These are phyloP conservation scores for Chenopodium quinoa DNA, from an alignment of 148 eudicot species.

Conservation along the genomic window DNA sequence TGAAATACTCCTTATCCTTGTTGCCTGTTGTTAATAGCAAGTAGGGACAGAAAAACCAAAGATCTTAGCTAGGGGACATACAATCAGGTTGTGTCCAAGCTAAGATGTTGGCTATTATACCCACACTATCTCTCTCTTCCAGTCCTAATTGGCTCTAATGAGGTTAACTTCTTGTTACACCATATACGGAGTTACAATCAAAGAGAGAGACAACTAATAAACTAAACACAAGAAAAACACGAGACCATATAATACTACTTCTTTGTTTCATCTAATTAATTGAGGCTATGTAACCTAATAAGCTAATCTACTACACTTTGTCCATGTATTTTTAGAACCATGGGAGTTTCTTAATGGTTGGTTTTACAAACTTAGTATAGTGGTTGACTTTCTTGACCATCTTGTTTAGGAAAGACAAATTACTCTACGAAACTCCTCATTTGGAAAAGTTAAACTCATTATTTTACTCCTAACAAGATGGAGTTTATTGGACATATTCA, in stretches of 20 bases:
- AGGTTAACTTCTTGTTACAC: background rate
- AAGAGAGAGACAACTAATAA: background rate
- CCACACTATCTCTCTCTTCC: background rate
- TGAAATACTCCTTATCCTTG: background rate
- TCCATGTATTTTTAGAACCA: background rate
- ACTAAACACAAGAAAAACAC: conserved; percentile 4
- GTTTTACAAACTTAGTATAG: background rate
- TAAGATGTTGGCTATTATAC: conserved; percentile 5
- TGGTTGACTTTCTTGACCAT: background rate
- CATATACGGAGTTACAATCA: background rate
- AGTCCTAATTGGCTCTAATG: background rate
- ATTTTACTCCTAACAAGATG: background rate
- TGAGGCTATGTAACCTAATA: background rate
- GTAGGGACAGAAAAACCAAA: background rate
- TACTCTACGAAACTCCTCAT: background rate
- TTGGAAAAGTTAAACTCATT: background rate
- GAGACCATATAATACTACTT: background rate
- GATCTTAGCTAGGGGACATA: background rate
- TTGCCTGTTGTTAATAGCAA: background rate
- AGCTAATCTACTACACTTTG: too few species aligned
- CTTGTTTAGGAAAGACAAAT: background rate
- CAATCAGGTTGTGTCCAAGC: background rate
- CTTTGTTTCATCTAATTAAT: background rate
- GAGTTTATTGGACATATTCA: background rate
- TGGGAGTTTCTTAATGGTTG: background rate